Evolutionary conservation across 1,139 yeast species (phyloP).

Genomic region (Taiozyma sp.): DNA sequence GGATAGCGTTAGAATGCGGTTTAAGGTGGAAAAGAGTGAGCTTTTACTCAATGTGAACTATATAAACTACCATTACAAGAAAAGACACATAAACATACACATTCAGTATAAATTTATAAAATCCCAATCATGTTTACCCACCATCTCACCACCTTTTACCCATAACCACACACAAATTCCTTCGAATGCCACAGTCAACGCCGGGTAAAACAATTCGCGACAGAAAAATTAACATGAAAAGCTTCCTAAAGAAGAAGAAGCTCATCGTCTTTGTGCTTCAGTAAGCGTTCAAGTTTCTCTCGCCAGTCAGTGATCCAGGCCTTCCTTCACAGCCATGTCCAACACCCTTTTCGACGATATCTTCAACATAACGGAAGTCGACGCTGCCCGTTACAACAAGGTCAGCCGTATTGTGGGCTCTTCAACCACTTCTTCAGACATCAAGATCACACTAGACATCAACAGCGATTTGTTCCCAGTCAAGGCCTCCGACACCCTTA

Average conservation of each 20-base stretch:
- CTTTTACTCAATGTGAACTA: too few species aligned
- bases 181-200: background rate
- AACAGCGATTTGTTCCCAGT: conserved; percentile 93
- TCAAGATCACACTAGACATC: conserved; percentile 84
- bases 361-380: conserved; percentile 82
- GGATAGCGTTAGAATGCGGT: too few species aligned
- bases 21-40: too few species aligned
- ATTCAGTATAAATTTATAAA: too few species aligned
- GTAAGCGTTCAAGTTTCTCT: background rate
- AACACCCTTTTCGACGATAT: conserved; percentile 90
- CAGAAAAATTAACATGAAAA: background rate
- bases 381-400: conserved; percentile 87
- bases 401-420: conserved; percentile 87
- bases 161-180: too few species aligned
- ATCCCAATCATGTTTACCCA: too few species aligned
- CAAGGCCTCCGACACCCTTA: conserved; percentile 67
- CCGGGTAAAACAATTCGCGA: background rate
- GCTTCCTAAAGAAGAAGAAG: background rate
- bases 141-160: too few species aligned
- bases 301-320: background rate
- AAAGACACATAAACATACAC: too few species aligned
- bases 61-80: too few species aligned
- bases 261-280: background rate
- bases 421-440: conserved; percentile 79
- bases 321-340: conserved; percentile 45